A percentile compares a stretch with the other conserved stretches of the same genome.
These are phyloP conservation scores for Coemansia sp. DNA, from an alignment of 192 early-diverging fungal genomes.

Conservation along the genomic window DNA sequence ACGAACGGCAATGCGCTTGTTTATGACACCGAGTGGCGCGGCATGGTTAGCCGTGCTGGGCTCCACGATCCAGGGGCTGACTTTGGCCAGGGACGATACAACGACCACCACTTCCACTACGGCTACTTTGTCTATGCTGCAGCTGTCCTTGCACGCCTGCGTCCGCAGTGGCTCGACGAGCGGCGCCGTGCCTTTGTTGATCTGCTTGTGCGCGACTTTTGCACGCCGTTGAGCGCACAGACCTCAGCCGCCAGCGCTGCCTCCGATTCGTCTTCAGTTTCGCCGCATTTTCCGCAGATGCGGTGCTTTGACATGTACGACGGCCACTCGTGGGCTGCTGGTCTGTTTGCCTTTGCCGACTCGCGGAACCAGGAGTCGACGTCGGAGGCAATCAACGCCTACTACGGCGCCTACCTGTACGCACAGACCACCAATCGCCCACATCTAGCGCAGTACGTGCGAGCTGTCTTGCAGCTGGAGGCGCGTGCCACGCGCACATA, in stretches of 20 bases:
- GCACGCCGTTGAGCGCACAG: conserved; percentile 22
- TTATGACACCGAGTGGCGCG: conserved; percentile 56
- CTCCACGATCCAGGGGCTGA: conserved; percentile 41
- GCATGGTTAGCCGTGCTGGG: conserved; percentile 33
- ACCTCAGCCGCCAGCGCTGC: neutral
- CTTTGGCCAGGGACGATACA: conserved; percentile 59
- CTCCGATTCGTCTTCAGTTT: too few relatives aligned
- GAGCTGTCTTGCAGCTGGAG: conserved; percentile 51
- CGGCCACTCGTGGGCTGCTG: conserved; percentile 62
- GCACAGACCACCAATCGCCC: conserved; percentile 32
- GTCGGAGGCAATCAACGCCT: conserved; percentile 57
- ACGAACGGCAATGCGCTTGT: conserved; percentile 31
- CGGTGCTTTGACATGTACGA: conserved; percentile 63
- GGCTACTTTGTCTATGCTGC: conserved; percentile 59
- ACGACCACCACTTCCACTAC: conserved; percentile 64
- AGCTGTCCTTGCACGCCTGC: conserved; percentile 44
- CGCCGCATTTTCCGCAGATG: conserved; percentile 49
- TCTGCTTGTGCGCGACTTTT: conserved; percentile 56
- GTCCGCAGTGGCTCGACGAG: conserved; percentile 31
- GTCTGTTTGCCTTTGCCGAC: conserved; percentile 53
- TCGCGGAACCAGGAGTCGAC: conserved; percentile 59
- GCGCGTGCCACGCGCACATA: conserved; percentile 44
- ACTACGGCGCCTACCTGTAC: conserved; percentile 54
- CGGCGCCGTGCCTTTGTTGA: conserved; percentile 16
- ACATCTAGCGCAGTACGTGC: conserved; percentile 27